A percentile compares a stretch with the other conserved stretches of the same genome.
phyloP scores from a whole-genome alignment of 1,284 basidiomycete genomes.

The Ustilago curta region DNA sequence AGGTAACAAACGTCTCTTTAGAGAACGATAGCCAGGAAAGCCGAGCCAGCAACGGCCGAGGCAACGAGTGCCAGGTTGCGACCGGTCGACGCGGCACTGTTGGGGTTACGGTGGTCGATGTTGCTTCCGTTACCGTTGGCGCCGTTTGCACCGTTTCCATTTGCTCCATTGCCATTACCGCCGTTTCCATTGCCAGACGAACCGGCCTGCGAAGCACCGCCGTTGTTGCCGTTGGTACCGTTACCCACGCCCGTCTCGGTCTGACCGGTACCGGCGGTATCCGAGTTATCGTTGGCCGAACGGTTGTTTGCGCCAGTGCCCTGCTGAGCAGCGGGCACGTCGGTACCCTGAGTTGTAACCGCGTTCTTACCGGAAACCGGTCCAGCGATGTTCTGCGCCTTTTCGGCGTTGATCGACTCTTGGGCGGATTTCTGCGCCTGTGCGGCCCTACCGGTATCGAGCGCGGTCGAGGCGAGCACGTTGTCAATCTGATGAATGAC shows the following conservation, averaged over 20 bases:
- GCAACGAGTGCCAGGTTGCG: constrained; percentile 4
- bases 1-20: constrained; percentile 25
- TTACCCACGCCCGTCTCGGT: constrained; percentile 30
- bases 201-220: constrained; percentile 25
- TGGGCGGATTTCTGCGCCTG: constrained; percentile 52
- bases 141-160: constrained; percentile 8
- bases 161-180: too few species aligned
- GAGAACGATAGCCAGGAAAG: constrained; percentile 22
- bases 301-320: constrained; percentile 40
- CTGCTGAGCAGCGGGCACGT: constrained; percentile 44
- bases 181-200: constrained; percentile 8
- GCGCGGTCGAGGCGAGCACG: constrained; percentile 46
- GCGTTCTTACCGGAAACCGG: constrained; percentile 48
- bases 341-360: constrained; percentile 45
- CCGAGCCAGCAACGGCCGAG: constrained; percentile 8
- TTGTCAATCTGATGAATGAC: constrained; percentile 58
- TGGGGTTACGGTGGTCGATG: constrained; percentile 31
- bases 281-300: constrained; percentile 36
- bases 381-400: constrained; percentile 37
- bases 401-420: constrained; percentile 16
- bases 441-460: constrained; percentile 46
- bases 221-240: constrained; percentile 38
- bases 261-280: constrained; percentile 30
- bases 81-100: constrained; percentile 7
- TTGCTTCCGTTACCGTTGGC: constrained; percentile 16